A percentile compares a stretch with the other conserved stretches of the same genome.
phyloP scores from a whole-genome alignment of 2,329 filamentous ascomycete species.

The Pestalotiopsis sp. region DNA sequence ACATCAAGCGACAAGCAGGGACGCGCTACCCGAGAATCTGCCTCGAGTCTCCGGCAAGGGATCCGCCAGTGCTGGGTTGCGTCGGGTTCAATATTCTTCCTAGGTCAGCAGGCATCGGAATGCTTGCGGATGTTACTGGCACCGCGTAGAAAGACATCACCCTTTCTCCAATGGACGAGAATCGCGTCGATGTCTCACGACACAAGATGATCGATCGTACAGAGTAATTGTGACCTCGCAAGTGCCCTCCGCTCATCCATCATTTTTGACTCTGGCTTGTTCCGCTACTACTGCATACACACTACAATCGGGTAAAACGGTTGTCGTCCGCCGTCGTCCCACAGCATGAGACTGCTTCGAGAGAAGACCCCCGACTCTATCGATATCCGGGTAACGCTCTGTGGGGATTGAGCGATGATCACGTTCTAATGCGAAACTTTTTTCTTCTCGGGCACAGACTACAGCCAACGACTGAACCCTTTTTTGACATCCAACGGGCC shows the following conservation, averaged over 20 bases:
- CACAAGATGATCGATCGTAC: background rate
- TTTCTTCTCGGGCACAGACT: background rate
- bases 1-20: background rate
- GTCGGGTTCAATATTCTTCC: background rate
- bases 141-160: background rate
- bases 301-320: background rate
- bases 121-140: background rate
- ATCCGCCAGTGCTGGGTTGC: background rate
- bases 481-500: no score
- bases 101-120: background rate
- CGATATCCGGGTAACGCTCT: background rate
- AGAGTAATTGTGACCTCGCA: background rate
- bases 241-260: background rate
- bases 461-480: background rate
- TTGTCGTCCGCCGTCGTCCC: background rate
- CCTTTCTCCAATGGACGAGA: background rate
- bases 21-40: background rate
- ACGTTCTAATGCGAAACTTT: background rate
- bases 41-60: background rate
- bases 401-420: background rate
- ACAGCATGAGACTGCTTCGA: background rate
- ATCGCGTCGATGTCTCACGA: slow-evolving; percentile 6
- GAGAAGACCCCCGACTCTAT: background rate
- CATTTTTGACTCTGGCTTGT: background rate
- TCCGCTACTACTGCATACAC: background rate